These are phyloP conservation scores for Ananas comosus DNA, from an alignment of 176 grass and related monocot species.

Conservation along the genomic window DNA sequence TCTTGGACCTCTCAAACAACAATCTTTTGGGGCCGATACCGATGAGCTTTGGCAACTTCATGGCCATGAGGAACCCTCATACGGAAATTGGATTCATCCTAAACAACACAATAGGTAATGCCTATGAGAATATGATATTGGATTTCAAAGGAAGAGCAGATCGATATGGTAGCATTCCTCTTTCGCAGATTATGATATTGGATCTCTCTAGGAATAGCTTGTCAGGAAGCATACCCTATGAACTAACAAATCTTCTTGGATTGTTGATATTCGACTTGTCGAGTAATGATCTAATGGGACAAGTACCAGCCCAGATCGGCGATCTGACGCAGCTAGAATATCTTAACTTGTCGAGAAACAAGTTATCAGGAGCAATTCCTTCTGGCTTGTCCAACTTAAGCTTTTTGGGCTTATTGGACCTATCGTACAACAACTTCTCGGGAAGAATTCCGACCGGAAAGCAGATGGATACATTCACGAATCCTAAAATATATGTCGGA, in stretches of 20 bases:
- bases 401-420: not conserved
- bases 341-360: not conserved
- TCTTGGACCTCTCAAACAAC: conserved; percentile 29
- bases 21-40: conserved; percentile 19
- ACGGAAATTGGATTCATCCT: not conserved
- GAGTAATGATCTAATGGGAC: not conserved
- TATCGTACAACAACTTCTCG: not conserved
- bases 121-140: too few relatives aligned
- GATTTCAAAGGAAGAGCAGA: too few relatives aligned
- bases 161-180: too few relatives aligned
- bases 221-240: not conserved
- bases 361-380: conserved; percentile 8
- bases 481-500: not conserved
- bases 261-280: conserved; percentile 8
- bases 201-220: not conserved
- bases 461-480: not conserved
- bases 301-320: not conserved
- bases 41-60: not conserved
- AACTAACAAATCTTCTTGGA: not conserved
- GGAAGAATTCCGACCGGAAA: not conserved
- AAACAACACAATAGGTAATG: too few relatives aligned
- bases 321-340: not conserved
- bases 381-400: not conserved
- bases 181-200: too few relatives aligned
- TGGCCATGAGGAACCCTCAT: too few relatives aligned